Conservation (phyloP, 768 basidiomycete genomes). For the Russula ochroleuca region DNA sequence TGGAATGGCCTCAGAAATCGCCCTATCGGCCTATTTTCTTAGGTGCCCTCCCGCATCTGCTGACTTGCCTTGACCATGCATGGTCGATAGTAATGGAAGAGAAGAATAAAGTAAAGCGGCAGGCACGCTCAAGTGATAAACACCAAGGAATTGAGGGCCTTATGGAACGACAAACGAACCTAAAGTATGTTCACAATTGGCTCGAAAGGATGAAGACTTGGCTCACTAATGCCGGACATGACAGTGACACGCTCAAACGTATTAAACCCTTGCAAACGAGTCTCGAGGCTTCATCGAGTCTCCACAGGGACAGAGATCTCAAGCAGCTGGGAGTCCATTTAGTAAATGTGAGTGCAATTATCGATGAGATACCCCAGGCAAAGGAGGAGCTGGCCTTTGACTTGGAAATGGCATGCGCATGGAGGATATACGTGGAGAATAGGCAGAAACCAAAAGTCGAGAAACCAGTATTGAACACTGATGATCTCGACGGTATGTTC, state of each 20-base stretch:
- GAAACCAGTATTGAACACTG: constrained; percentile 17
- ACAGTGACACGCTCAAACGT: constrained; percentile 7
- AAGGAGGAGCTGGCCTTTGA: constrained; percentile 14
- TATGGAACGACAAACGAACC: constrained; percentile 15
- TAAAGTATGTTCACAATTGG: not conserved
- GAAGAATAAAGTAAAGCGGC: constrained; percentile 19
- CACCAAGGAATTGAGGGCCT: constrained; percentile 24
- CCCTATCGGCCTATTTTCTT: constrained; percentile 24
- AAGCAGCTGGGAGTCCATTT: not conserved
- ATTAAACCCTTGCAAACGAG: not conserved
- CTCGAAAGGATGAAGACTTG: too few relatives aligned
- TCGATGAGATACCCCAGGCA: constrained; percentile 7
- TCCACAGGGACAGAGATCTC: constrained; percentile 14
- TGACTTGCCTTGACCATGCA: constrained; percentile 18
- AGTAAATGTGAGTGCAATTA: not conserved
- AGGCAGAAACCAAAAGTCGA: constrained; percentile 10
- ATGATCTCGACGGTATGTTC: constrained; percentile 9
- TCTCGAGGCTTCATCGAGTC: not conserved
- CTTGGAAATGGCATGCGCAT: constrained; percentile 7
- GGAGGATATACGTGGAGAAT: constrained; percentile 12
- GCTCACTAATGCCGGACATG: not conserved
- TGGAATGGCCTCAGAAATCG: constrained; percentile 16
- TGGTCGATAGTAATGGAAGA: constrained; percentile 3
- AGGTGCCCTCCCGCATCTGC: constrained; percentile 25
- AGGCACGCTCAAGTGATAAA: not conserved